Conservation (phyloP, 1,139 yeast genomes). For the Yamadazyma conglobata region DNA sequence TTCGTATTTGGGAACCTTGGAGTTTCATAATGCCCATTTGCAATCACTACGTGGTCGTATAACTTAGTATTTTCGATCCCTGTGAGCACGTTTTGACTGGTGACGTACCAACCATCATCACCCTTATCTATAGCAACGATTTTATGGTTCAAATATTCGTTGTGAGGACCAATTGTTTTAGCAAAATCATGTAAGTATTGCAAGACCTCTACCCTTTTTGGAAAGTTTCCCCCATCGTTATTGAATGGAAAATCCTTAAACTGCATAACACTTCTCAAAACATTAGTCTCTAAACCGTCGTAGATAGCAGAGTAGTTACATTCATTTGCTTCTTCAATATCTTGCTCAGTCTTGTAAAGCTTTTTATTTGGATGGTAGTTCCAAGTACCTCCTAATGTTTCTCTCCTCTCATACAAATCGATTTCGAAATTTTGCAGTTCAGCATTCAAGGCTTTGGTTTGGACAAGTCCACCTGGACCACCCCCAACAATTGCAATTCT, state of each 20-base stretch:
- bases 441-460: slow-evolving; percentile 40
- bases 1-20: slow-evolving; percentile 43
- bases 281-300: slow-evolving; percentile 44
- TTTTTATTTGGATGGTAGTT: slow-evolving; percentile 29
- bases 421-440: slow-evolving; percentile 34
- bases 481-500: slow-evolving; percentile 47
- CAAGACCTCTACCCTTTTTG: slow-evolving; percentile 35
- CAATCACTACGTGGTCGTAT: slow-evolving; percentile 45
- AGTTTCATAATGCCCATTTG: slow-evolving; percentile 46
- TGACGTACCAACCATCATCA: slow-evolving; percentile 18
- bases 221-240: slow-evolving; percentile 26
- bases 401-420: slow-evolving; percentile 42
- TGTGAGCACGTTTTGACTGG: slow-evolving; percentile 1
- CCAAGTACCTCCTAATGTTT: slow-evolving; percentile 48
- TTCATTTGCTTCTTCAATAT: slow-evolving; percentile 32
- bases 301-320: slow-evolving; percentile 41
- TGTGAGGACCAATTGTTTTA: slow-evolving; percentile 21
- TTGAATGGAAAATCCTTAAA: slow-evolving; percentile 34
- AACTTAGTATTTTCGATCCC: slow-evolving; percentile 7
- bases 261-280: slow-evolving; percentile 39
- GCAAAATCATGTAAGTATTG: slow-evolving; percentile 32
- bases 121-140: slow-evolving; percentile 14
- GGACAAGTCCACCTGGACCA: slow-evolving; percentile 51
- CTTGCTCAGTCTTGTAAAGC: slow-evolving; percentile 11
- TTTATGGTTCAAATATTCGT: slow-evolving; percentile 2